Evolutionary conservation across 257 asterid species (phyloP).

Genomic region (Verbena officinalis): DNA sequence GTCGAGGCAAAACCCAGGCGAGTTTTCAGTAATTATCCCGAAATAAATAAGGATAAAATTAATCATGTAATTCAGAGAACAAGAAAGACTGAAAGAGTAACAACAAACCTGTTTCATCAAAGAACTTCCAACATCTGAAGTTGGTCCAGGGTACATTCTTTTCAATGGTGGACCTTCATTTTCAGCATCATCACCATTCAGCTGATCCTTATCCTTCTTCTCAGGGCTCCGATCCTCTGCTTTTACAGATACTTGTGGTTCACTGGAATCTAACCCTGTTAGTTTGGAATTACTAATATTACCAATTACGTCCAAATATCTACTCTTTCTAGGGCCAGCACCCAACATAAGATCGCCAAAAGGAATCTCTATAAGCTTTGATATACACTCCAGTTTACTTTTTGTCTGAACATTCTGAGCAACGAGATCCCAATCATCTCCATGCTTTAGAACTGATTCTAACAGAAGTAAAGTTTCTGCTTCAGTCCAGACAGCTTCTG

Average conservation of each 20-base stretch:
- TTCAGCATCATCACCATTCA: conserved; percentile 49
- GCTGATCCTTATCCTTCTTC: conserved; percentile 45
- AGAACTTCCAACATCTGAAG: conserved; percentile 56
- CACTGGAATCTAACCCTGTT: conserved; percentile 37
- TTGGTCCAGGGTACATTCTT: conserved; percentile 52
- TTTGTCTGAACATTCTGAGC: conserved; percentile 72
- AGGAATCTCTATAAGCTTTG: conserved; percentile 86
- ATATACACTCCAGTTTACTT: conserved; percentile 86
- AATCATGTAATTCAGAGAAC: conserved; percentile 6
- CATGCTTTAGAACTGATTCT: conserved; percentile 88
- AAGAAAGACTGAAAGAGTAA: conserved; percentile 14
- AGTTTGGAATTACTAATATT: conserved; percentile 41
- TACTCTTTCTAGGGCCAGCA: conserved; percentile 47
- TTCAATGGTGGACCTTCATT: conserved; percentile 60
- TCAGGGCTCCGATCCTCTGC: conserved; percentile 40
- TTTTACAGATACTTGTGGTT: conserved; percentile 40
- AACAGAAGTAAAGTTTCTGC: conserved; percentile 81
- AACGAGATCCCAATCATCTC: conserved; percentile 96
- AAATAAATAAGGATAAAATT: not conserved
- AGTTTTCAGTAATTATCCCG: no score
- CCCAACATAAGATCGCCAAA: conserved; percentile 88
- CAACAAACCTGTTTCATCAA: conserved; percentile 96
- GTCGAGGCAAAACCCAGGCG: no score
- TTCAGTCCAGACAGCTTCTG: conserved; percentile 74
- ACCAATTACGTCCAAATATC: conserved; percentile 43